A percentile compares a stretch with the other conserved stretches of the same genome.
Evolutionary conservation across 1,284 basidiomycete species (phyloP).

Genomic region (Irpex lacteus): DNA sequence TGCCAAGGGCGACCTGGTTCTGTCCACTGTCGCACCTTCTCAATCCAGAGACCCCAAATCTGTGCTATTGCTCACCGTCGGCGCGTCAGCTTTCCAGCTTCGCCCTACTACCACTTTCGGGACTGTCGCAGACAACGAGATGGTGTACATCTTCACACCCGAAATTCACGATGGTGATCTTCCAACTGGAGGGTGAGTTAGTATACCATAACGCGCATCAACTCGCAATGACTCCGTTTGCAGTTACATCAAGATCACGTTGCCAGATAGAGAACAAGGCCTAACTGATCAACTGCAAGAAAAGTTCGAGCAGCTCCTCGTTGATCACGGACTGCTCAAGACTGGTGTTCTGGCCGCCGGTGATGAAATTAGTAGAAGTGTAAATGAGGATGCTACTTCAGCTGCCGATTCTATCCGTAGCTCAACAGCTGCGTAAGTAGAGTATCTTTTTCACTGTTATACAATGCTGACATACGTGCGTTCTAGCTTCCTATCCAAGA

Average conservation of each 20-base stretch:
- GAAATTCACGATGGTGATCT: conserved; percentile 14
- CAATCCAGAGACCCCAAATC: conserved; percentile 5
- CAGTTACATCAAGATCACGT: conserved; percentile 28
- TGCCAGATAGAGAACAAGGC: conserved; percentile 21
- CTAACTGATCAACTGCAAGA: conserved; percentile 23
- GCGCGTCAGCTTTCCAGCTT: conserved; percentile 26
- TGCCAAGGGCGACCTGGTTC: conserved; percentile 1
- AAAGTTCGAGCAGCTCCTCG: conserved; percentile 26
- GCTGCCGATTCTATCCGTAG: conserved; percentile 18
- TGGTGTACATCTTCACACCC: conserved; percentile 28
- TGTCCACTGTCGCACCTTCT: background rate
- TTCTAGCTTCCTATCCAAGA: conserved; percentile 17
- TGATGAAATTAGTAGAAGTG: conserved; percentile 25
- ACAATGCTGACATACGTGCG: background rate
- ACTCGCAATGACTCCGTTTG: conserved; percentile 1
- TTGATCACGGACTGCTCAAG: conserved; percentile 28
- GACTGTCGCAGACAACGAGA: conserved; percentile 23
- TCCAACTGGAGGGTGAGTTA: conserved; percentile 20
- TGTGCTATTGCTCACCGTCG: conserved; percentile 23
- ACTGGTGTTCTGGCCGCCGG: conserved; percentile 26
- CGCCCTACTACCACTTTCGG: conserved; percentile 25
- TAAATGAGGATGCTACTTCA: conserved; percentile 20
- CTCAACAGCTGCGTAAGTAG: conserved; percentile 15
- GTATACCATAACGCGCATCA: background rate
- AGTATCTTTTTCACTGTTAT: background rate